Evolutionary conservation across 192 early-diverging fungal genomes (phyloP), one percentile per base, ranked within the genome.

Genomic region (Podila epicladia): DNA sequence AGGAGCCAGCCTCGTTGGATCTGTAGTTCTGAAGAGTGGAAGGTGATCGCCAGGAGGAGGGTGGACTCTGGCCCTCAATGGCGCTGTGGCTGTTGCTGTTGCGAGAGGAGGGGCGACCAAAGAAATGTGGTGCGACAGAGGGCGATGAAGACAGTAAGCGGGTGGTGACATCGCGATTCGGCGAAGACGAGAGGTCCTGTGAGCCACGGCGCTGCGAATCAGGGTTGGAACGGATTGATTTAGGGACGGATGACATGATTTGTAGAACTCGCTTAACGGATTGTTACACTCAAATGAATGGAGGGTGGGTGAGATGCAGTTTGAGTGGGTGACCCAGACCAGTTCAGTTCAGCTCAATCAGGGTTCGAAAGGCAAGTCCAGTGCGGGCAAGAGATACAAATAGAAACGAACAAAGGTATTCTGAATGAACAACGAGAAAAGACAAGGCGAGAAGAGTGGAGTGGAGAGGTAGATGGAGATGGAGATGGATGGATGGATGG

Each of bases 21-120:
- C 76, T 69, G 55, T 73, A 80, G 62, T 80, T 80, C 22, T 80
- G 77, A 15, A 80, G 77, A 48, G 77, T 80, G 15, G 77, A 80
- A 12, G 77, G 77, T 2, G 77, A 80, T 69, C 77, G 67, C 65
- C 65, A 80, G 17, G 77, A 80, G 49, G 77, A 80, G 24, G 67
- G 24, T 32, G 77, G 77, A 33, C 71, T 80, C 17, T 68, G 65
- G 33, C 48, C 38, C 9, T 64, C 55, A 9, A 58, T 63, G 31
- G 66, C 50, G 37, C 49, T 62, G 24, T 51, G 68, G 31, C 45
- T 50, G 38, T 72, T 73, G 67, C 77, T 80, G 17, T 49, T 45
- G 28, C 66, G 77, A 0, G 77, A 80, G 2, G 71, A 61, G n/a
- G 77, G 71, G 15, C 65, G 53, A 38, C 24, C 57, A 69, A 80